Evolutionary conservation across 805 yeast genomes (phyloP).

Genomic region (Saturnispora bothae): DNA sequence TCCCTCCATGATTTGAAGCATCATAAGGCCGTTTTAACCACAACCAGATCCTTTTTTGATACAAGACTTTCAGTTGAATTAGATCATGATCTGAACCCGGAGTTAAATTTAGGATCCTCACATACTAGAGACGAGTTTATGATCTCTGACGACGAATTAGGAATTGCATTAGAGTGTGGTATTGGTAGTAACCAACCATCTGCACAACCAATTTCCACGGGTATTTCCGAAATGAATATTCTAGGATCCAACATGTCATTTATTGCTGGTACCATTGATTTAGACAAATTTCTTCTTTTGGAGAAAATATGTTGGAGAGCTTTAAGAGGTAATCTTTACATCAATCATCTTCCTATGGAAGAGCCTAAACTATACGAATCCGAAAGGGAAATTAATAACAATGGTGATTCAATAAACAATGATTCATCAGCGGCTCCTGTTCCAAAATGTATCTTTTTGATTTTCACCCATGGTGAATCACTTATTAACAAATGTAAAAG

Average conservation of each 20-base stretch:
- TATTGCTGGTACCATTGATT: slow-evolving; percentile 71
- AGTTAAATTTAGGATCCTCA: slow-evolving; percentile 19
- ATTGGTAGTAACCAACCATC: not conserved
- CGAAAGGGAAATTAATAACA: slow-evolving; percentile 47
- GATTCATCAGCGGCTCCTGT: no score
- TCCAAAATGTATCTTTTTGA: slow-evolving; percentile 67
- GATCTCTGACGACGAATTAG: slow-evolving; percentile 11
- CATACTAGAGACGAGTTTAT: slow-evolving; percentile 15
- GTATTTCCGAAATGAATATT: slow-evolving; percentile 27
- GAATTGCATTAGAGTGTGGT: slow-evolving; percentile 16
- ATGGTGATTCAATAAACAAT: slow-evolving; percentile 37
- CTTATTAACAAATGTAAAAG: slow-evolving; percentile 60
- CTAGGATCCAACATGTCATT: slow-evolving; percentile 33
- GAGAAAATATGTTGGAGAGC: slow-evolving; percentile 88
- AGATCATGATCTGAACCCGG: slow-evolving; percentile 19
- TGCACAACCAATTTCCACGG: slow-evolving; percentile 14
- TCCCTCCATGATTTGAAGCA: slow-evolving; percentile 57
- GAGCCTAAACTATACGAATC: no score
- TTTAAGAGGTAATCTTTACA: slow-evolving; percentile 81
- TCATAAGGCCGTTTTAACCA: slow-evolving; percentile 45
- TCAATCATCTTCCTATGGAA: slow-evolving; percentile 64
- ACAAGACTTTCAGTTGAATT: slow-evolving; percentile 25
- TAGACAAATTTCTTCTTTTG: slow-evolving; percentile 56
- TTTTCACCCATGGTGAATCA: slow-evolving; percentile 82
- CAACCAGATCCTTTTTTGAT: slow-evolving; percentile 28